Percentiles rank a stretch among this genome's conserved stretches.
These are phyloP conservation scores for Pichia occidentalis DNA, from an alignment of 805 yeast genomes.

Conservation along the genomic window DNA sequence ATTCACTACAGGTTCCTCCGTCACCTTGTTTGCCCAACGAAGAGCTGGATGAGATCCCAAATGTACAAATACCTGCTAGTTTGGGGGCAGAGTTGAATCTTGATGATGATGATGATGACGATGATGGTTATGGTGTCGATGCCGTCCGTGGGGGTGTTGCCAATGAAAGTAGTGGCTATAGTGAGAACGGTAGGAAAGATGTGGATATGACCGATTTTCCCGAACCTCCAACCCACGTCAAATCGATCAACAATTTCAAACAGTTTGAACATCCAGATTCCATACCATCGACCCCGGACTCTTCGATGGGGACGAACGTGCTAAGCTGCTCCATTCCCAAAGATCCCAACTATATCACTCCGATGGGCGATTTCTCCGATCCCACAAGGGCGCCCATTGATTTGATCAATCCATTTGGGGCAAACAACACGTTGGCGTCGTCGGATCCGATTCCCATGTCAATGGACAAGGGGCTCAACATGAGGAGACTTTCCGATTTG, in stretches of 20 bases:
- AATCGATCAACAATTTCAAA: conserved; percentile 14
- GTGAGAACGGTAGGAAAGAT: too few species aligned
- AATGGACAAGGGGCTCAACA: not conserved
- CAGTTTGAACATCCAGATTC: conserved; percentile 12
- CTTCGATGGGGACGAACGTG: not conserved
- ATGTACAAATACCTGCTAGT: conserved; percentile 8
- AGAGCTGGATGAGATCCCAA: conserved; percentile 3
- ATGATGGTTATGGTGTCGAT: conserved; percentile 19
- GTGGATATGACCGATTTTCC: too few species aligned
- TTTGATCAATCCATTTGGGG: conserved; percentile 29
- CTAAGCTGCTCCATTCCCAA: conserved; percentile 3
- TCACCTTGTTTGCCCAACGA: conserved; percentile 3
- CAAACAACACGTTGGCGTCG: conserved; percentile 19
- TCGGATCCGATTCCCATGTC: conserved; percentile 21
- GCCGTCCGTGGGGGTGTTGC: conserved; percentile 14
- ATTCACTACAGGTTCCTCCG: conserved; percentile 1
- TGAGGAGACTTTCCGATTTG: conserved; percentile 29
- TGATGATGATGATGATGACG: conserved; percentile 13
- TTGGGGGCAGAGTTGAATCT: conserved; percentile 11
- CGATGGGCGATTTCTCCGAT: conserved; percentile 14
- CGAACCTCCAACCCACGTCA: not conserved
- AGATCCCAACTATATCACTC: conserved; percentile 5
- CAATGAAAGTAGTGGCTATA: too few species aligned
- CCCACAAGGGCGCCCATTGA: conserved; percentile 20
- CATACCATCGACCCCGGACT: conserved; percentile 3